Evolutionary conservation across 2,329 filamentous ascomycete genomes (phyloP).

Genomic region (Fusarium graminum): DNA sequence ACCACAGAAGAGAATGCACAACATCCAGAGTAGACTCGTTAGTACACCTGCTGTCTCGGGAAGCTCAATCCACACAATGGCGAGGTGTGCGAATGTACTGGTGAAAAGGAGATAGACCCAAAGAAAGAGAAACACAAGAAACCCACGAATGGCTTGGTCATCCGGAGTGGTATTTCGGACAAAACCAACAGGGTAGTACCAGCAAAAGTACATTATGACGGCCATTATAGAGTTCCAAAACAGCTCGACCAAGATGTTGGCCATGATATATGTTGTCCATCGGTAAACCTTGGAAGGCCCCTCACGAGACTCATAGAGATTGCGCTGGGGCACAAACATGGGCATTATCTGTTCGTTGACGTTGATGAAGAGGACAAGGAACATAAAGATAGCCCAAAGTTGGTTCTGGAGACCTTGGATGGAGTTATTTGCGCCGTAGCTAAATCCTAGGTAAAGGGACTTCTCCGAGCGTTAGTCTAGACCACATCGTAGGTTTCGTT

Average conservation of each 20-base stretch:
- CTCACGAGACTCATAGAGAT: slow-evolving; percentile 76
- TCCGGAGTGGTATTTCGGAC: slow-evolving; percentile 45
- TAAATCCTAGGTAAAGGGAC: slow-evolving; percentile 75
- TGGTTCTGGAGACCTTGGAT: slow-evolving; percentile 76
- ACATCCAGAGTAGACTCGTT: slow-evolving; percentile 57
- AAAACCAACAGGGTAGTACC: slow-evolving; percentile 50
- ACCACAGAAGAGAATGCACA: slow-evolving; percentile 48
- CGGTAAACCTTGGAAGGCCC: slow-evolving; percentile 73
- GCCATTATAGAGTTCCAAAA: slow-evolving; percentile 47
- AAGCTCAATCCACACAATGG: slow-evolving; percentile 42
- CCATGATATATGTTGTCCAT: slow-evolving; percentile 46
- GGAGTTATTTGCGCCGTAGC: slow-evolving; percentile 67
- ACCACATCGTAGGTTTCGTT: too few relatives aligned
- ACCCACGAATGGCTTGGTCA: slow-evolving; percentile 42
- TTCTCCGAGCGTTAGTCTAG: slow-evolving; percentile 3
- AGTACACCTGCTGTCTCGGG: slow-evolving; percentile 47
- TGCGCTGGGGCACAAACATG: slow-evolving; percentile 75
- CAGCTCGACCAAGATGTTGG: slow-evolving; percentile 46
- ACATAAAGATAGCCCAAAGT: slow-evolving; percentile 77
- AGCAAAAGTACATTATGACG: slow-evolving; percentile 45
- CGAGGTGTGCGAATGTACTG: slow-evolving; percentile 47
- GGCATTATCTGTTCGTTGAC: slow-evolving; percentile 76
- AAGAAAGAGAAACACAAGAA: slow-evolving; percentile 46
- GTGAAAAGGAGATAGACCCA: slow-evolving; percentile 48
- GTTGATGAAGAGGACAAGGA: slow-evolving; percentile 75